Evolutionary conservation across 257 asterid species (phyloP).

Genomic region (Solanum paucissectum): DNA sequence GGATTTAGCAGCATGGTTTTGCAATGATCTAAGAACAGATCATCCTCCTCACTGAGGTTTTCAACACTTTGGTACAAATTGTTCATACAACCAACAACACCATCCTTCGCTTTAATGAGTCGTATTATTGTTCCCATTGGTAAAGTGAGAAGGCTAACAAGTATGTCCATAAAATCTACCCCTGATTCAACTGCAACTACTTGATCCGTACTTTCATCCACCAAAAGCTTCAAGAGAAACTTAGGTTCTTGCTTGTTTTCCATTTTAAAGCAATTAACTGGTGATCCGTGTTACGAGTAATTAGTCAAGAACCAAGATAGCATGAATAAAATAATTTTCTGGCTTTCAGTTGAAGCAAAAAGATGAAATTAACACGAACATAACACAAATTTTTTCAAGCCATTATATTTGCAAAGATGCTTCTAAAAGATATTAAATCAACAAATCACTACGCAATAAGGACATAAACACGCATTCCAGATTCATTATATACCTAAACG

Average conservation of each 20-base stretch:
- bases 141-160: neutral
- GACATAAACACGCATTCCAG: neutral
- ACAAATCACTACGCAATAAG: neutral
- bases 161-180: neutral
- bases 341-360: no score
- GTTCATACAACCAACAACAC: neutral
- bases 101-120: neutral
- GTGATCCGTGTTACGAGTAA: no score
- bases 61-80: neutral
- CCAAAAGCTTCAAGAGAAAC: neutral
- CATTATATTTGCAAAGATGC: no score
- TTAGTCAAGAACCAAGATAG: no score
- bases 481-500: no score
- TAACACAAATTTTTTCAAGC: neutral
- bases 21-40: neutral
- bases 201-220: neutral
- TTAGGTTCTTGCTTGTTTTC: neutral
- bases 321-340: no score
- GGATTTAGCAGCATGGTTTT: neutral
- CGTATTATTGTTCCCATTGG: conserved; percentile 1
- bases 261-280: neutral
- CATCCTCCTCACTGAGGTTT: neutral
- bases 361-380: neutral
- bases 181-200: conserved; percentile 1
- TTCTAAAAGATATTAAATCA: neutral